Evolutionary conservation across 345 rosid genomes (phyloP).

Genomic region (Hypericum perforatum): DNA sequence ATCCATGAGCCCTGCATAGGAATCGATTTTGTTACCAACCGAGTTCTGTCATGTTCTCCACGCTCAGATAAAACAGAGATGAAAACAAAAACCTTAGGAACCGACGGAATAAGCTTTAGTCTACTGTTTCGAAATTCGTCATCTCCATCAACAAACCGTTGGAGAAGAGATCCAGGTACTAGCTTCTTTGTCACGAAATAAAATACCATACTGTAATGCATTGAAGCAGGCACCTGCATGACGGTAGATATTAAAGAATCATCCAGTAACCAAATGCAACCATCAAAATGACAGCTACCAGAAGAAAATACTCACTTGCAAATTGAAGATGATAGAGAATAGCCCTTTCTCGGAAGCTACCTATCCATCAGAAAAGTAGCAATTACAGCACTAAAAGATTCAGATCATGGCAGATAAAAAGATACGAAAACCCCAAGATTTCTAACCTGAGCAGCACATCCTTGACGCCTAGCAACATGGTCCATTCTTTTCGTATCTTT

Average conservation of each 20-base stretch:
- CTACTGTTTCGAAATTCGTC: conserved; percentile 97
- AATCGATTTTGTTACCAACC: too few species aligned
- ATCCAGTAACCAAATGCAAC: conserved; percentile 1
- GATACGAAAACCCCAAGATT: neutral
- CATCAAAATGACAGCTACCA: neutral
- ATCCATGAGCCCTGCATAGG: too few species aligned
- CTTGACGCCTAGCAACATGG: conserved; percentile 85
- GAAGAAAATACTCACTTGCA: conserved; percentile 20
- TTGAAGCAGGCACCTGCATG: conserved; percentile 84
- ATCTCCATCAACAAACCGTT: conserved; percentile 93
- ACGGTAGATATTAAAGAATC: conserved; percentile 4
- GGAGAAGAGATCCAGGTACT: conserved; percentile 71
- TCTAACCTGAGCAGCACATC: conserved; percentile 91
- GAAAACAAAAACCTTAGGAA: conserved; percentile 65
- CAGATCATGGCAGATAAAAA: too few species aligned
- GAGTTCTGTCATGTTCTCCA: too few species aligned
- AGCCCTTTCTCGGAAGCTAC: conserved; percentile 29
- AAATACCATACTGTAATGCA: conserved; percentile 94
- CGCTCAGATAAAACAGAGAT: neutral
- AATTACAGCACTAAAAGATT: too few species aligned
- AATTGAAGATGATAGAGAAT: conserved; percentile 21
- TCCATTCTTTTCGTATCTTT: conserved; percentile 94
- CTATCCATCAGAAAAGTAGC: neutral
- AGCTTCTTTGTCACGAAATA: conserved; percentile 69
- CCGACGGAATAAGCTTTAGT: conserved; percentile 88